Evolutionary conservation across 1,284 basidiomycete species (phyloP).

Genomic region (Cutaneotrichosporon sp.): DNA sequence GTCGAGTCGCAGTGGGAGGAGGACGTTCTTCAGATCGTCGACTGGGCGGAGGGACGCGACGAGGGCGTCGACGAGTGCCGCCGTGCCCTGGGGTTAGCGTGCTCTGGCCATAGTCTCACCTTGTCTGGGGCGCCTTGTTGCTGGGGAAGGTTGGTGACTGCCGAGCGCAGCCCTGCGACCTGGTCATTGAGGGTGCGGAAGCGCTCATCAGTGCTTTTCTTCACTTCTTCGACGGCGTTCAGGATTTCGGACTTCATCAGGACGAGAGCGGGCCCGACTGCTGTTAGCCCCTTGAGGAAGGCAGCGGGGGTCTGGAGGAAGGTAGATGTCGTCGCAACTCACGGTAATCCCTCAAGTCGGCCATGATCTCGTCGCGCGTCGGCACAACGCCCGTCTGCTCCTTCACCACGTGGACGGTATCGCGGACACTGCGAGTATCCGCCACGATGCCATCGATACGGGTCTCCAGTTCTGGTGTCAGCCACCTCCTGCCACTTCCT

Average conservation of each 20-base stretch:
- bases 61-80: conserved; percentile 23
- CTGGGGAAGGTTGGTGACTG: background rate
- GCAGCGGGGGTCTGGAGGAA: too few species aligned
- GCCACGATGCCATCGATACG: background rate
- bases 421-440: conserved; percentile 17
- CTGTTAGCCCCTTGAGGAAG: background rate
- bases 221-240: conserved; percentile 1
- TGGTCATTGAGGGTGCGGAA: background rate
- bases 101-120: background rate
- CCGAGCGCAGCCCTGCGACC: background rate
- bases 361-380: conserved; percentile 30
- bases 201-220: background rate
- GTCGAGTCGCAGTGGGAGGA: conserved; percentile 10
- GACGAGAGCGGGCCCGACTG: background rate
- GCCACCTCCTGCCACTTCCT: background rate
- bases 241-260: conserved; percentile 1
- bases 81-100: conserved; percentile 7
- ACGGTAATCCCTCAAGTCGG: conserved; percentile 28
- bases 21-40: conserved; percentile 12
- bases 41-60: conserved; percentile 18
- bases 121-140: background rate
- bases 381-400: conserved; percentile 25
- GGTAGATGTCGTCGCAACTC: conserved; percentile 5
- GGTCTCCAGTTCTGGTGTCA: conserved; percentile 8
- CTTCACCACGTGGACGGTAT: conserved; percentile 29